Conservation (phyloP, 2,329 filamentous ascomycete species). For the Triangularia setosa region DNA sequence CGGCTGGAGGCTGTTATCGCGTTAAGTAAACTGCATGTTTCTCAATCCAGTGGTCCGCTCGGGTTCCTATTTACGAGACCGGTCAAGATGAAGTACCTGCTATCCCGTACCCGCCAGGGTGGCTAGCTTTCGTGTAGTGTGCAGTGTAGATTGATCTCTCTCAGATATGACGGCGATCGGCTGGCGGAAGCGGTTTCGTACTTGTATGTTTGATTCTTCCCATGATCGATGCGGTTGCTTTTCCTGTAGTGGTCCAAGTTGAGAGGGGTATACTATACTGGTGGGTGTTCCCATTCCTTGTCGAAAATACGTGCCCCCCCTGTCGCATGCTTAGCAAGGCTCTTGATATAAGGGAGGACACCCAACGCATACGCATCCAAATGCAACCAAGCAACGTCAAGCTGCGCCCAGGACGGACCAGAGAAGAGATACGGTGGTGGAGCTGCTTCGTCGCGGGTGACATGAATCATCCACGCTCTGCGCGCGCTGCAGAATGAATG, state of each 20-base stretch:
- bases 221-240: background rate
- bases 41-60: background rate
- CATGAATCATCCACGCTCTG: slow-evolving; percentile 2
- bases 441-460: background rate
- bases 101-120: background rate
- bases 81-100: background rate
- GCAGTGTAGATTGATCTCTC: background rate
- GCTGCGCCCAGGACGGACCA: background rate
- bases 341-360: slow-evolving; percentile 1
- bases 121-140: background rate
- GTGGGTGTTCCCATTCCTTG: background rate
- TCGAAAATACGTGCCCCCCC: slow-evolving; percentile 7
- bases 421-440: background rate
- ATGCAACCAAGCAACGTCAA: background rate
- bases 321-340: slow-evolving; percentile 9
- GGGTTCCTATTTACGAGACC: background rate
- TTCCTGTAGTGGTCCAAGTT: background rate
- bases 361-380: background rate
- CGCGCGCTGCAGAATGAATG: background rate
- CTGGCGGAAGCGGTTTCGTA: background rate
- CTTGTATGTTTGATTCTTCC: background rate
- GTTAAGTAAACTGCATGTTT: background rate
- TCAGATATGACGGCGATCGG: background rate
- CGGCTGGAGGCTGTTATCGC: background rate
- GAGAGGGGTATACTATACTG: background rate